Conservation (phyloP, 225 moss, liverwort and hornwort genomes). For the Sphagnum tenellum region DNA sequence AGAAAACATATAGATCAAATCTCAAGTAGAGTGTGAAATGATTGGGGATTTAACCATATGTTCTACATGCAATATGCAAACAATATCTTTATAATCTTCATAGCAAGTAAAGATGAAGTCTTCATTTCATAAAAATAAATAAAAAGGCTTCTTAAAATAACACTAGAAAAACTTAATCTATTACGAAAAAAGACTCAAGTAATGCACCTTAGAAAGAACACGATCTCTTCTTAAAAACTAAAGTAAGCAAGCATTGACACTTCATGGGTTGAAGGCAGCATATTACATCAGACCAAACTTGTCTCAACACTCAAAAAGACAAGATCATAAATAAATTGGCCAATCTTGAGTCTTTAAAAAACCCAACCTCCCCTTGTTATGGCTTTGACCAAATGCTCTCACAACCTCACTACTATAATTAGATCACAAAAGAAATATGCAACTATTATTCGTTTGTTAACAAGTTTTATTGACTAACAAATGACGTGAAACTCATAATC, state of each 20-base stretch:
- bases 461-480: slow-evolving; percentile 1
- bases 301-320: slow-evolving; percentile 38
- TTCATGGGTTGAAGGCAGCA: background rate
- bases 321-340: slow-evolving; percentile 28
- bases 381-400: slow-evolving; percentile 1
- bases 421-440: slow-evolving; percentile 35
- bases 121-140: slow-evolving; percentile 12
- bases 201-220: slow-evolving; percentile 19
- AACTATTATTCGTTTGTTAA: background rate
- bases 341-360: slow-evolving; percentile 39
- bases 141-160: slow-evolving; percentile 20
- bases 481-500: no score
- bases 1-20: no score
- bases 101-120: slow-evolving; percentile 31
- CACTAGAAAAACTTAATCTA: slow-evolving; percentile 14
- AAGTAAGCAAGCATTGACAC: slow-evolving; percentile 8
- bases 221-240: slow-evolving; percentile 32
- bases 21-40: no score
- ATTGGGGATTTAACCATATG: no score
- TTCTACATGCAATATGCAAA: no score
- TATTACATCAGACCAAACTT: slow-evolving; percentile 17
- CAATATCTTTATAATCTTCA: no score
- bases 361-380: slow-evolving; percentile 6
- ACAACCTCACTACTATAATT: slow-evolving; percentile 30
- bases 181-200: slow-evolving; percentile 9